Evolutionary conservation across 1,284 basidiomycete genomes (phyloP), one percentile per base, ranked within the genome.

Genomic region (Fomitopsis schrenkii): DNA sequence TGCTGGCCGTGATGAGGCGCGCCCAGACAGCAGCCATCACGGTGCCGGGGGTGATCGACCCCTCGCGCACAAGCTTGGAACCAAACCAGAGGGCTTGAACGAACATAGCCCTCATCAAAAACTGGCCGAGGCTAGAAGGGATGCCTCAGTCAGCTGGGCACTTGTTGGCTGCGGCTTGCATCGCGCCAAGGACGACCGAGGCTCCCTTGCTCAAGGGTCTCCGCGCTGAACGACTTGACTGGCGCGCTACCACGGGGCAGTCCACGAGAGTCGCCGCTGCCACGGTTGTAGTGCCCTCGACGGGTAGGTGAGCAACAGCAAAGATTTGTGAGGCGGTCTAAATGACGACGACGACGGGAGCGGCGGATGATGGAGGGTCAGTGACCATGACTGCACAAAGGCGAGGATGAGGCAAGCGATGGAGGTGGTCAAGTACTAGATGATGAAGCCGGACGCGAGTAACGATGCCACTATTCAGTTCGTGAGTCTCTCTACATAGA

Each of bases 1-100:
- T 93, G 69, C 83, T 88, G 4, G 90, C 90, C 0, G 94, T 94
- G 61, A 98, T 90, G 52, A 98, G 79, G 72, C 94, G 95, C 0
- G 96, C 94, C 94, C 96, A 98, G 74, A 99, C 98, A 52, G 97
- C 94, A 35, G 92, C 90, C 87, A 96, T 95, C 65, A 98, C 93
- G 55, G 89, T 83, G 4, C 93, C 93, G 0, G 91, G 80, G 1
- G 77, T 78, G 57, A 87, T 80, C 62, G 82, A 85, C 5, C 91
- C 91, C n/a, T 87, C 81, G 28, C 86, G 79, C 14, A 99, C 94
- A 58, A 98, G 83, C 70, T 91, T 89, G 2, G 91, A 85, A 14
- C 97, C 97, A 72, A 91, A 98, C 93, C 95, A 98, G 76, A 98
- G 98, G 1, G 93, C 95, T 70, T 95, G 91, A 10, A 98, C 94